These are phyloP conservation scores for Pythium guiyangense DNA, from an alignment of 352 stramenopile genomes.

Conservation along the genomic window DNA sequence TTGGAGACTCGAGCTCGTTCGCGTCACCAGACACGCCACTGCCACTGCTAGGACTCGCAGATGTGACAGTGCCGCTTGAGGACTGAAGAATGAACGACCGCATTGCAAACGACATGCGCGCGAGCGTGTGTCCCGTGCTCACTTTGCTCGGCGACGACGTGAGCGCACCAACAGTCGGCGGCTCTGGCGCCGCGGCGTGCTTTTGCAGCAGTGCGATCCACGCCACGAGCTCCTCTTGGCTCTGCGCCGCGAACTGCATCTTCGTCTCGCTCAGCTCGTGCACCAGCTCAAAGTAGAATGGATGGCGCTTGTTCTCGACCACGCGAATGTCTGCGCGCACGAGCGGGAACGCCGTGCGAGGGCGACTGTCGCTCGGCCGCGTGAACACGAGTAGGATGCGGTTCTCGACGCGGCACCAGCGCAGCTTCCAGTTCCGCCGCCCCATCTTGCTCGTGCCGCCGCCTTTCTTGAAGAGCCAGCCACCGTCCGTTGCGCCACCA, in stretches of 20 bases:
- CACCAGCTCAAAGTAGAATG: slow-evolving; percentile 77
- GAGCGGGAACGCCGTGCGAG: slow-evolving; percentile 60
- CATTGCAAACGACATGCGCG: slow-evolving; percentile 76
- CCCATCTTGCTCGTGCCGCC: slow-evolving; percentile 71
- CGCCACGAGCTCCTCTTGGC: slow-evolving; percentile 46
- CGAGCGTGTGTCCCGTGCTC: slow-evolving; percentile 38
- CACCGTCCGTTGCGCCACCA: slow-evolving; percentile 7
- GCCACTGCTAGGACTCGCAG: slow-evolving; percentile 1
- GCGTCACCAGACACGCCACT: not conserved
- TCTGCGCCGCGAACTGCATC: slow-evolving; percentile 71
- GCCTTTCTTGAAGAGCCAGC: slow-evolving; percentile 80
- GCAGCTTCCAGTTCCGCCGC: slow-evolving; percentile 66
- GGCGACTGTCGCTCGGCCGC: slow-evolving; percentile 37
- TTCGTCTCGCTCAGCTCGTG: slow-evolving; percentile 71
- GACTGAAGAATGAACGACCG: slow-evolving; percentile 70
- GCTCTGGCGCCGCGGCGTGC: slow-evolving; percentile 38
- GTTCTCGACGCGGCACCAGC: slow-evolving; percentile 75
- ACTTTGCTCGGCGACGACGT: slow-evolving; percentile 29
- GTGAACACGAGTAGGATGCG: slow-evolving; percentile 73
- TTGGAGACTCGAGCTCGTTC: slow-evolving; percentile 10
- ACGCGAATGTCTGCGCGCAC: slow-evolving; percentile 61
- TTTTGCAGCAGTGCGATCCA: slow-evolving; percentile 60
- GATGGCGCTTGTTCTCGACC: slow-evolving; percentile 60
- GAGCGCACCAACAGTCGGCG: slow-evolving; percentile 15
- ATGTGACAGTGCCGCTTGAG: slow-evolving; percentile 6